Evolutionary conservation across 345 rosid genomes (phyloP).

Genomic region (Erucastrum elatum): DNA sequence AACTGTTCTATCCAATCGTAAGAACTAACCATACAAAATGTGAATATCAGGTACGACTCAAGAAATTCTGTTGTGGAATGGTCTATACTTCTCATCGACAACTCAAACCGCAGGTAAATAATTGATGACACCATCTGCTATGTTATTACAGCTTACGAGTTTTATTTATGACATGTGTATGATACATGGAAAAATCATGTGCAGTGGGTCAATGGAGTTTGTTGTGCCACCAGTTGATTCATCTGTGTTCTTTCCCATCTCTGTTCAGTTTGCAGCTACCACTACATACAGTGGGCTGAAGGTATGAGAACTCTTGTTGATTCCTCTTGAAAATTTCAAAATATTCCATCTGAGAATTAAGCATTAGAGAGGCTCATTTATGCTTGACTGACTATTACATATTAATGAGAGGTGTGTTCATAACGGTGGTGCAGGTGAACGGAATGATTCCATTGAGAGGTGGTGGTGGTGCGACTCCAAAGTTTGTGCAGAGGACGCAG

Average conservation of each 20-base stretch:
- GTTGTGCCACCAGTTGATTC: constrained; percentile 97
- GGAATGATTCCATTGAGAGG: constrained; percentile 71
- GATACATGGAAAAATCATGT: constrained; percentile 8
- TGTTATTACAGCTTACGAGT: neutral
- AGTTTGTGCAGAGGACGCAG: constrained; percentile 78
- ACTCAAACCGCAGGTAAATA: constrained; percentile 89
- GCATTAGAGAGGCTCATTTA: neutral
- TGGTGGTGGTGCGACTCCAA: constrained; percentile 61
- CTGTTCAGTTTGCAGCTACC: constrained; percentile 82
- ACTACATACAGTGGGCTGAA: constrained; percentile 84
- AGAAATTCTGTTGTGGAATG: constrained; percentile 90
- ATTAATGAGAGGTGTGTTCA: constrained; percentile 10
- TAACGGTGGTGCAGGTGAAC: constrained; percentile 53
- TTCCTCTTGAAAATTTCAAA: neutral
- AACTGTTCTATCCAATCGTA: neutral
- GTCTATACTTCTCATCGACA: constrained; percentile 92
- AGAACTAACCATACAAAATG: neutral
- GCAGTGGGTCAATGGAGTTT: constrained; percentile 99
- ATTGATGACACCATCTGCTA: neutral
- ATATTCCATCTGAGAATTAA: neutral
- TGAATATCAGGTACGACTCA: constrained; percentile 66
- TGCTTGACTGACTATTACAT: neutral
- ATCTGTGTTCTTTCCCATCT: constrained; percentile 87
- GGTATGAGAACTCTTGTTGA: constrained; percentile 47
- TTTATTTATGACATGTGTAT: neutral